phyloP scores from a whole-genome alignment of 2,329 filamentous ascomycete genomes.

The Chalaropsis ovoidea region DNA sequence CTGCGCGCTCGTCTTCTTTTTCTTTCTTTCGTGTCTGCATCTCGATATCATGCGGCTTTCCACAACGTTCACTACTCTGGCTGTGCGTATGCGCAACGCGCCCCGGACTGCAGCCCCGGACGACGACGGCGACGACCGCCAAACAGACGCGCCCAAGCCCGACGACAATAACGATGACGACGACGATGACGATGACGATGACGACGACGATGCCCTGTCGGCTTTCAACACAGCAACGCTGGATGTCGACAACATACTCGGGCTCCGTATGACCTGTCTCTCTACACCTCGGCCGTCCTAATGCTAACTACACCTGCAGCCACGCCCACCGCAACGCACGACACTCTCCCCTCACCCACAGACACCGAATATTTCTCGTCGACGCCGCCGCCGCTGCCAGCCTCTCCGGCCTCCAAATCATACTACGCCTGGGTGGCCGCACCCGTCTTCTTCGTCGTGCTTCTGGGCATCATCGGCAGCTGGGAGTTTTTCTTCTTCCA shows the following conservation, averaged over 20 bases:
- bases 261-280: neutral
- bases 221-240: neutral
- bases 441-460: slow-evolving; percentile 1
- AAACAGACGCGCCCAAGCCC: neutral
- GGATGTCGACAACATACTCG: neutral
- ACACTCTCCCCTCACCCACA: neutral
- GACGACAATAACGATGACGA: neutral
- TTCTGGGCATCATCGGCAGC: neutral
- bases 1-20: neutral
- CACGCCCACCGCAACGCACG: neutral
- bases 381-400: neutral
- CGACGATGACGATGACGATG: neutral
- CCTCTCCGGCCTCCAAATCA: neutral
- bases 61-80: neutral
- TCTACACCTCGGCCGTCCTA: neutral
- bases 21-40: neutral
- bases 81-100: neutral
- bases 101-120: neutral
- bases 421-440: slow-evolving; percentile 12
- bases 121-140: neutral
- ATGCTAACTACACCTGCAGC: neutral
- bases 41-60: slow-evolving; percentile 5
- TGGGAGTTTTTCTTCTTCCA: slow-evolving; percentile 12
- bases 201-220: neutral
- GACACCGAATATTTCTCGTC: neutral